Evolutionary conservation across 495 filamentous ascomycete genomes (phyloP).

Genomic region (Bacidia rubella): DNA sequence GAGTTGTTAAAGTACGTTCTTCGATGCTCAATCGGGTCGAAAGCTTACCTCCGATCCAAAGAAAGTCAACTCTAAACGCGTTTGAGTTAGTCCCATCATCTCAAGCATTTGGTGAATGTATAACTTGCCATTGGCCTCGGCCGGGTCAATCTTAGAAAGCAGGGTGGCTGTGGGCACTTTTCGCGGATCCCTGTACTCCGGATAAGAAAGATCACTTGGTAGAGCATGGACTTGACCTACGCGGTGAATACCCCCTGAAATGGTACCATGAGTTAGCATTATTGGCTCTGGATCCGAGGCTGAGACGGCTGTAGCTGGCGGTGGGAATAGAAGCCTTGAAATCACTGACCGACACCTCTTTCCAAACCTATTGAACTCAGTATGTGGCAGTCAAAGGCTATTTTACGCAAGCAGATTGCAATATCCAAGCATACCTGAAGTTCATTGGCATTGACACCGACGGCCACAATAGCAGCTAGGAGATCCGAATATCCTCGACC

Average conservation of each 20-base stretch:
- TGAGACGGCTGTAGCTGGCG: background rate
- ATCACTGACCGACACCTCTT: constrained; percentile 10
- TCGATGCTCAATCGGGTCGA: background rate
- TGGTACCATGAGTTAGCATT: no score
- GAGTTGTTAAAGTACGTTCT: background rate
- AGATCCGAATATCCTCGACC: constrained; percentile 85
- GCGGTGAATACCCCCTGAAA: no score
- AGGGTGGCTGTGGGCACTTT: constrained; percentile 78
- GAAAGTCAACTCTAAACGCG: constrained; percentile 66
- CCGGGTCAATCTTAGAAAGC: constrained; percentile 63
- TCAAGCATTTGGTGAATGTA: no score
- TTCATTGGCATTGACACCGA: constrained; percentile 48
- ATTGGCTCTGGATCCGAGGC: no score
- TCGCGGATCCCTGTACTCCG: no score
- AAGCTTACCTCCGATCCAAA: constrained; percentile 85
- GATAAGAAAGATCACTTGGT: no score
- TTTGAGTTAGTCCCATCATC: no score
- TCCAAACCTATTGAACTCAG: constrained; percentile 8
- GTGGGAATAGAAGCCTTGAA: background rate
- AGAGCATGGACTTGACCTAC: no score
- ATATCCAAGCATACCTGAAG: constrained; percentile 37
- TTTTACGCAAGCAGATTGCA: no score
- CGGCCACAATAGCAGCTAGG: constrained; percentile 69
- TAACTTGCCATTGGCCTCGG: constrained; percentile 81
- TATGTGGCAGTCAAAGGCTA: background rate